phyloP scores from a whole-genome alignment of 495 filamentous ascomycete genomes.

The Lindgomyces ingoldianus region DNA sequence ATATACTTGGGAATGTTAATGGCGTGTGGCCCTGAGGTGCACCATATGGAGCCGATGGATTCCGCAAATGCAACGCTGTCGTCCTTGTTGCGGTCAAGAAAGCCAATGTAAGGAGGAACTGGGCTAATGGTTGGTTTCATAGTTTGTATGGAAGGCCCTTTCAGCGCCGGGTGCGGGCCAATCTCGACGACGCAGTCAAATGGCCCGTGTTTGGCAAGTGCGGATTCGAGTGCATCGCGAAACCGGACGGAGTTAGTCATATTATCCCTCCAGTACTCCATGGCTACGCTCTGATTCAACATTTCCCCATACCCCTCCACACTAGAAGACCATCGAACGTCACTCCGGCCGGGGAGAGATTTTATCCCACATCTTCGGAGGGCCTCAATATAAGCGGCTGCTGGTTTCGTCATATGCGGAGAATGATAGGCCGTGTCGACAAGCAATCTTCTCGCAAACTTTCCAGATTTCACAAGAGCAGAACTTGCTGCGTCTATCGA shows the following conservation, averaged over 20 bases:
- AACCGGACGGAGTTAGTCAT: conserved; percentile 49
- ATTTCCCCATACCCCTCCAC: conserved; percentile 10
- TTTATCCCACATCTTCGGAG: neutral
- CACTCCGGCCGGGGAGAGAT: neutral
- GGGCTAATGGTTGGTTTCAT: neutral
- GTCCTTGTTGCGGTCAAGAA: neutral
- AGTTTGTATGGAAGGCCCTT: conserved; percentile 37
- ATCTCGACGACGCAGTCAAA: conserved; percentile 39
- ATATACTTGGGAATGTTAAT: neutral
- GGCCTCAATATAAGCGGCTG: neutral
- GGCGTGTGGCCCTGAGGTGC: neutral
- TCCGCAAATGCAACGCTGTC: neutral
- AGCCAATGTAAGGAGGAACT: neutral
- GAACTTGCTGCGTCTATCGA: neutral
- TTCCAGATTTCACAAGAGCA: neutral
- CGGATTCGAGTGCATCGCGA: conserved; percentile 49
- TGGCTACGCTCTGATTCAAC: conserved; percentile 34
- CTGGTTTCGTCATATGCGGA: neutral
- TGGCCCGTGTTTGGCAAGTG: neutral
- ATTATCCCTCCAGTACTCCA: conserved; percentile 29
- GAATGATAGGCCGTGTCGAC: conserved; percentile 28
- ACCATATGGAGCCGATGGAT: neutral
- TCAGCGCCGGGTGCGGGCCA: conserved; percentile 42
- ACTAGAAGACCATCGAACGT: conserved; percentile 6
- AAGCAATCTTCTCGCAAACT: conserved; percentile 1